phyloP scores from a whole-genome alignment of 345 rosid species.

The Populus davidiana region DNA sequence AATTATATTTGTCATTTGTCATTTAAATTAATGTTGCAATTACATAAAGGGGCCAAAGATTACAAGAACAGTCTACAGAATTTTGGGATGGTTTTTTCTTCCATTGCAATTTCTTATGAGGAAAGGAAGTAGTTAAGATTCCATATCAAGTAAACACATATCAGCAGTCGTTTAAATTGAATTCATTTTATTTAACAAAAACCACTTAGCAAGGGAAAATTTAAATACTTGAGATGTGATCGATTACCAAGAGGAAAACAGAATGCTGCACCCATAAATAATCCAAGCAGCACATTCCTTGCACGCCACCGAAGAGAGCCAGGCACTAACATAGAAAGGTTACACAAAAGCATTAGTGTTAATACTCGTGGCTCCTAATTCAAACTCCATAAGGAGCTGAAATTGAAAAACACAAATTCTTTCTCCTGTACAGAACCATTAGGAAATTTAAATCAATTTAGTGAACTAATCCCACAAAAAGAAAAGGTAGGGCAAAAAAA shows the following conservation, averaged over 20 bases:
- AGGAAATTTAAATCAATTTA: not conserved
- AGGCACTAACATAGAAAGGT: slow-evolving; percentile 52
- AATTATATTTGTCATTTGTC: not conserved
- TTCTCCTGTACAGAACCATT: not conserved
- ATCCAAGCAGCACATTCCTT: slow-evolving; percentile 77
- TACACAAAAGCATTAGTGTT: not conserved
- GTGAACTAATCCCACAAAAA: not conserved
- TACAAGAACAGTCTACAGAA: not conserved
- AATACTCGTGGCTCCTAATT: not conserved
- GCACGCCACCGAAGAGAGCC: slow-evolving; percentile 81
- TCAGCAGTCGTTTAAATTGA: not conserved
- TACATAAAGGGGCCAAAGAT: not conserved
- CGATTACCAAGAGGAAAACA: slow-evolving; percentile 73
- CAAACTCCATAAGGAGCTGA: not conserved
- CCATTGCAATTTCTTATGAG: not conserved
- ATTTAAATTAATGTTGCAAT: not conserved
- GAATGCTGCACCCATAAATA: slow-evolving; percentile 69
- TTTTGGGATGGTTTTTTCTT: not conserved
- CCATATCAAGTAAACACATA: not conserved
- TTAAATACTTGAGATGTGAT: slow-evolving; percentile 1
- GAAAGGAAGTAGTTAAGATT: not conserved
- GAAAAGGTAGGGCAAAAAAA: not conserved
- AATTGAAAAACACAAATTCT: not conserved
- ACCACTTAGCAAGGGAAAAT: not conserved
- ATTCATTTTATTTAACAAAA: not conserved